Conservation (phyloP, 2,329 filamentous ascomycete genomes). For the Colletotrichum tofieldiae region DNA sequence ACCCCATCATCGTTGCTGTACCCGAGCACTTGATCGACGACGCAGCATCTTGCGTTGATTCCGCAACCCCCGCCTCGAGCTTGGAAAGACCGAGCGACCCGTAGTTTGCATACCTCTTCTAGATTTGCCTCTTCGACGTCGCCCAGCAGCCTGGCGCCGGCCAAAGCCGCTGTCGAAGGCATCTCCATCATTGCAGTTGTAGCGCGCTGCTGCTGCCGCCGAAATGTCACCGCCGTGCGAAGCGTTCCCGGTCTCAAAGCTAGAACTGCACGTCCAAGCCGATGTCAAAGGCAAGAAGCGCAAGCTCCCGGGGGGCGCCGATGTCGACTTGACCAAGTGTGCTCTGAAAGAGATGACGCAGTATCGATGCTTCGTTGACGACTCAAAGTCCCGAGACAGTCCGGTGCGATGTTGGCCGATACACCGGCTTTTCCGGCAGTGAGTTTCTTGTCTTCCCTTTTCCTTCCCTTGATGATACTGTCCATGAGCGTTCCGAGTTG, state of each 20-base stretch:
- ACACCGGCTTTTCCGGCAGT: slow-evolving; percentile 74
- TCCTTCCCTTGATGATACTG: neutral
- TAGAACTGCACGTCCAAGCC: slow-evolving; percentile 65
- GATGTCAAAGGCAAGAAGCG: slow-evolving; percentile 66
- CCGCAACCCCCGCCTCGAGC: neutral
- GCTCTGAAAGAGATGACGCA: slow-evolving; percentile 72
- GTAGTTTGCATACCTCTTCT: slow-evolving; percentile 67
- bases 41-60: neutral
- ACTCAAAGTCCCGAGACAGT: slow-evolving; percentile 62
- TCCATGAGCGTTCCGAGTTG: neutral
- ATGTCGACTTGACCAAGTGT: slow-evolving; percentile 69
- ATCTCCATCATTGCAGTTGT: slow-evolving; percentile 48
- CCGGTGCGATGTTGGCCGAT: slow-evolving; percentile 71
- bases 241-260: slow-evolving; percentile 67
- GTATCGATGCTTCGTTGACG: slow-evolving; percentile 71
- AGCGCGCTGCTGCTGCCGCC: neutral
- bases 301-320: slow-evolving; percentile 60
- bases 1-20: neutral
- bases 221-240: slow-evolving; percentile 73
- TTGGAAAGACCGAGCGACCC: neutral
- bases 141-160: slow-evolving; percentile 66
- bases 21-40: slow-evolving; percentile 5
- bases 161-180: slow-evolving; percentile 55
- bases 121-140: slow-evolving; percentile 72
- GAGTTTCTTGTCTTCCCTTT: slow-evolving; percentile 48